phyloP scores from a whole-genome alignment of 345 rosid genomes.

The Rhodamnia rubescens region DNA sequence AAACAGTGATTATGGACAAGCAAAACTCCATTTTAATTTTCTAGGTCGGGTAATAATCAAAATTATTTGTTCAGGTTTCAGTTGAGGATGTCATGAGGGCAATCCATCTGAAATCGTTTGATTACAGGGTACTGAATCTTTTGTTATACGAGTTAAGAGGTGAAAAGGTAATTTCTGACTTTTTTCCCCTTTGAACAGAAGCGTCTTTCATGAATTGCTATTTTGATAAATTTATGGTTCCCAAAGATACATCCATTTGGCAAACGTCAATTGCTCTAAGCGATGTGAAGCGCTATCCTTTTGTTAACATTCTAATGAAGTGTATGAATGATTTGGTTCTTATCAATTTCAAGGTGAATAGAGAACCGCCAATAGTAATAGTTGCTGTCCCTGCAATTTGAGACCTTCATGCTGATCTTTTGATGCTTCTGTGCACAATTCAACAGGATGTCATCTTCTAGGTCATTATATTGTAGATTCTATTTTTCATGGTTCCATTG shows the following conservation, averaged over 20 bases:
- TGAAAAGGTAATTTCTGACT: slow-evolving; percentile 29
- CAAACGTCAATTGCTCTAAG: not conserved
- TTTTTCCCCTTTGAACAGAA: not conserved
- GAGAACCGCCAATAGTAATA: not conserved
- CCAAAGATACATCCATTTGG: not conserved
- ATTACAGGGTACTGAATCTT: slow-evolving; percentile 80
- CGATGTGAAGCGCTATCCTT: not conserved
- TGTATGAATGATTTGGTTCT: not conserved
- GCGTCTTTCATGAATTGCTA: not conserved
- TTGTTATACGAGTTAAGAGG: slow-evolving; percentile 63
- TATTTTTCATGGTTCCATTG: not conserved
- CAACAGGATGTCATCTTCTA: not conserved
- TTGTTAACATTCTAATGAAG: not conserved
- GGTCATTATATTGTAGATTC: not conserved
- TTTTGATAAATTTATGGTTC: not conserved
- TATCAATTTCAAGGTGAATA: not conserved
- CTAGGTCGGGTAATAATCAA: not conserved
- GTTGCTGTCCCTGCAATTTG: not conserved
- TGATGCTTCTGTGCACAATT: not conserved
- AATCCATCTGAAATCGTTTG: slow-evolving; percentile 76
- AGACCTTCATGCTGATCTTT: not conserved
- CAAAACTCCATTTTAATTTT: not conserved
- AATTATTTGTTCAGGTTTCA: slow-evolving; percentile 27
- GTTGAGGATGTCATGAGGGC: slow-evolving; percentile 70
- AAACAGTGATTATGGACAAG: not conserved